Evolutionary conservation across 1,139 yeast genomes (phyloP), one percentile per base, ranked within the genome.

Genomic region (Hyphopichia khmerensis): DNA sequence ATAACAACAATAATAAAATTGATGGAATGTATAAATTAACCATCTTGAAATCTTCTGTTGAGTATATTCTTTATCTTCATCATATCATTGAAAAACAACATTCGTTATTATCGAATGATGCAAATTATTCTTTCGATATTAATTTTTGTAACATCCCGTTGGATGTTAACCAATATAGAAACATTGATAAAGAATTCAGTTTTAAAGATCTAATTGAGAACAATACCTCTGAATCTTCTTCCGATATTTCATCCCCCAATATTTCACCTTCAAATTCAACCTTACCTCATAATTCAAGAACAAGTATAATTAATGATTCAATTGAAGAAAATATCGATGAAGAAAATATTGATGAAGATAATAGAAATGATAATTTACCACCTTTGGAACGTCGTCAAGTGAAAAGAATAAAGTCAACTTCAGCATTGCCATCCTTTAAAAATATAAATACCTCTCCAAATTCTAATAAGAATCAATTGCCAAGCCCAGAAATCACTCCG

Each of bases 1-100:
- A 45, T 44, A 56, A 50, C 35, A 64, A 62, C 44, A 65, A 67
- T 10, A 64, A 59, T 50, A 75, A 75, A 44, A 72, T 72, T 42
- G 84, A 80, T 45, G 87, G 87, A 9, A 83, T 87, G 80, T 89
- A 87, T 65, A 87, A 87, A 61, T 73, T 87, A 47, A 87, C 90
- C 13, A 86, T 87, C 24, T 65, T 87, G 38, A 89, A 87, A 60
- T 84, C 89, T 17, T 82, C 93, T 1, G 96, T 87, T 23, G 91
- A 86, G 53, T 87, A 87, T 57, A 82, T 87, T 47, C 72, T 80
- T 47, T 85, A 85, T 55, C 68, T 87, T 39, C 90, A 86, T 56
- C 72, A 75, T 43, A 73, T 81, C 10, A 72, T 82, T 34, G 70
- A 71, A 45, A 62, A 75, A 44, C 82, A 78, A 52, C 67, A 67